Base-by-base conservation (phyloP, 129 eudicot genomes). In the Artemisia annua region DNA sequence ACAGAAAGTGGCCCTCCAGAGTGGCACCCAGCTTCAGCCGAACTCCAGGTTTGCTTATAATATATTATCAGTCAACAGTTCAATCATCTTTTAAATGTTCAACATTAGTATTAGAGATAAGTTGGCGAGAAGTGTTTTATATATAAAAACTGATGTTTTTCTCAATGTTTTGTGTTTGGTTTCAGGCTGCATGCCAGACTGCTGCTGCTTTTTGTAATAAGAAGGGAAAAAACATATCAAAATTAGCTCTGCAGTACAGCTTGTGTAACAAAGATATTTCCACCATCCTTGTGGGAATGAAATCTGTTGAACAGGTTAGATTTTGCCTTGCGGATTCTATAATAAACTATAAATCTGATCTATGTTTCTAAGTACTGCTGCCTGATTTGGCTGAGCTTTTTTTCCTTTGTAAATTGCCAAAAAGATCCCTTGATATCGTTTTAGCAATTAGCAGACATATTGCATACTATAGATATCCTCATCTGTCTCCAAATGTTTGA, bases 1-100 rank as follows among this genome's bases (percentile, higher is more conserved):
- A 94, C 99, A 54, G 97, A 94, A 72, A 86, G 57, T 76, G 97
- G 96, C 44, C 93, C 96, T 65, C 99, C 99, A 60, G 91, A 78
- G 28, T 90, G 99, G 99, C 99, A 94, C 73, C 99, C 97, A 62
- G 99, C 99, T 70, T 76, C 99, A 63, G 76, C 86, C 44, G 91
- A 88, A 73, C 89, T 94, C 20, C 83, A 90, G 96, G 99, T 93
- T 61, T 43, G 67, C 63, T 24, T 66, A 52, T 35, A 5, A 44
- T 63, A 62, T 62, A 9, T 57, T 48, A 5, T 39, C 24, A 56
- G 28, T 11, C 5, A n/a, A 35, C 4, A 11, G 46, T 5, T 61
- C 24, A 35, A 44, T 77, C 2, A 35, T 22, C 9, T 39, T 39
- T 7, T 39, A 39, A 39, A 7, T 39, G 46, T 39, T 39, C 46